Evolutionary conservation across 2,329 filamentous ascomycete genomes (phyloP).

Genomic region (Trichoderma lentiforme): DNA sequence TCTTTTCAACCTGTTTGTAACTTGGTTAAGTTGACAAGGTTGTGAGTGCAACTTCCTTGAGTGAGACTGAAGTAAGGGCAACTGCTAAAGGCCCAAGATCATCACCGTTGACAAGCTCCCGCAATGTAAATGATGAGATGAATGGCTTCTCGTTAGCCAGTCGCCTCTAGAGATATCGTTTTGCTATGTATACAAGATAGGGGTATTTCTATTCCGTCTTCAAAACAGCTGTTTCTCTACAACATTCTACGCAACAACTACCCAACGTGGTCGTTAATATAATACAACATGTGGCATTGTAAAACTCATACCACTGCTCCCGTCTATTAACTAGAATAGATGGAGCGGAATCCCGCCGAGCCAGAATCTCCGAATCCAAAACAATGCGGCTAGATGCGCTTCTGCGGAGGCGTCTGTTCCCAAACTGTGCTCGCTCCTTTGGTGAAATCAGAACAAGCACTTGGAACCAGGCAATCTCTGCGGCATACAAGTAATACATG

Average conservation of each 20-base stretch:
- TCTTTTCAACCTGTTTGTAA: background rate
- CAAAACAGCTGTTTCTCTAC: background rate
- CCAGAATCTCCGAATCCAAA: conserved; percentile 15
- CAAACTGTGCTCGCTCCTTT: background rate
- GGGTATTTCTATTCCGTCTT: background rate
- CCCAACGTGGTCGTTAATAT: background rate
- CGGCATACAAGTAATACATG: background rate
- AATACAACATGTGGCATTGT: background rate
- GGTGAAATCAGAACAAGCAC: background rate
- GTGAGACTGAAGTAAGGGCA: background rate
- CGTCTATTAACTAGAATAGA: background rate
- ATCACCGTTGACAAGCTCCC: background rate
- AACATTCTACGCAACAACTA: background rate
- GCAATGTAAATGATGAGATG: background rate
- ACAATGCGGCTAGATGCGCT: conserved; percentile 14
- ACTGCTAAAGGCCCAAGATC: background rate
- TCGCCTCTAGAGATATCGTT: background rate
- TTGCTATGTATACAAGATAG: background rate
- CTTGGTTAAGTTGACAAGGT: background rate
- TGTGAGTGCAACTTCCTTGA: background rate
- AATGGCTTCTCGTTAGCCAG: background rate
- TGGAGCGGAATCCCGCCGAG: conserved; percentile 1
- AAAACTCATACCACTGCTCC: background rate
- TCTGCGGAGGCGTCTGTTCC: background rate
- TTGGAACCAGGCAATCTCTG: background rate